Evolutionary conservation across 306 rosid species (phyloP), one percentile per base, ranked within the genome.

Genomic region (Calophaca sinica): DNA sequence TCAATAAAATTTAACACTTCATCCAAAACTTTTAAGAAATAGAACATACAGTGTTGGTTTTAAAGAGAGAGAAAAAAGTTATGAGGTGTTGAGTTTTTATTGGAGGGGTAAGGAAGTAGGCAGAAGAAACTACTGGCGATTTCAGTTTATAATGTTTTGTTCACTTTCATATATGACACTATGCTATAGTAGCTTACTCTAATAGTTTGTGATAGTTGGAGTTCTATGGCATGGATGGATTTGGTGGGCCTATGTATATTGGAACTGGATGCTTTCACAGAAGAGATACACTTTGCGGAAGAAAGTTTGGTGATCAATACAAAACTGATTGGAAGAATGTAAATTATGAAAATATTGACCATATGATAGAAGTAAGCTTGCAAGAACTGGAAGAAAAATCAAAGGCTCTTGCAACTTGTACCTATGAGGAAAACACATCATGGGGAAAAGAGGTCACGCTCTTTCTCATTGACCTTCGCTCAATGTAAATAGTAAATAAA

Each of bases 231-330:
- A 1, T 64, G 11, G 96, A 92, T 66, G 89, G 89, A 50, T 74
- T 5, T 73, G 97, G 91, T n/a, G 97, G 96, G 36, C 72, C 91
- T 41, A 5, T 84, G 14, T 87, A 84, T 57, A 3, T 76, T 41
- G 96, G 96, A 82, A 88, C 83, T 42, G 89, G 92, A 44, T 84
- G 93, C 86, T 89, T 92, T 73, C 87, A 79, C 46, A 78, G 89
- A 68, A 92, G 96, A 87, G 94, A 84, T 1, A 46, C 44, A 77
- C 87, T 92, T 0, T 77, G 75, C 31, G 92, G 92, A 11, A 85
- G 69, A 58, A 84, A 85, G 76, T 85, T 84, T 32, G 68, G n/a
- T 69, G 46, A 39, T 5, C 73, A 33, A 65, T 42, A 15, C 49
- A 81, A 76, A 29, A 57, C 38, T 72, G 83, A 85, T 6, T 75